Evolutionary conservation across 306 rosid species (phyloP).

Genomic region (Dalbergia cochinchinensis): DNA sequence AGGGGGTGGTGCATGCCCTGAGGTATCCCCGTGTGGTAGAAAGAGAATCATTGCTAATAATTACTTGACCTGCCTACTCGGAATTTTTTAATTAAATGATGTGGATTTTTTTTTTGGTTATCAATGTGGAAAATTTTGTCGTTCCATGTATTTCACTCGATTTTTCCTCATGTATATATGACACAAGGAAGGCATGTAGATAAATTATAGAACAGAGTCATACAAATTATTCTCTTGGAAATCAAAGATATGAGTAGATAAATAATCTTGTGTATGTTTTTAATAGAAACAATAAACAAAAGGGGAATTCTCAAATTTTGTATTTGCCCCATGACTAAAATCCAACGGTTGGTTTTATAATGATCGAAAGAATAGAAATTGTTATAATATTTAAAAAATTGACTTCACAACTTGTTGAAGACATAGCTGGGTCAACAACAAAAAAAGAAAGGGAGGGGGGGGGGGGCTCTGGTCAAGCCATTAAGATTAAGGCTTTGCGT

Average conservation of each 20-base stretch:
- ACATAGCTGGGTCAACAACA: background rate
- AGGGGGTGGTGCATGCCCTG: slow-evolving; percentile 8
- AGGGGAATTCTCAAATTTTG: background rate
- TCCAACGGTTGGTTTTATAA: background rate
- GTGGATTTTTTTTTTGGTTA: background rate
- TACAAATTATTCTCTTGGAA: slow-evolving; percentile 8
- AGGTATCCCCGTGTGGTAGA: slow-evolving; percentile 22
- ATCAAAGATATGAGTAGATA: background rate
- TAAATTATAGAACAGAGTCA: background rate
- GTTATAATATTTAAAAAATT: background rate
- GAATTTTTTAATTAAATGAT: background rate
- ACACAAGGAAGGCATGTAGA: background rate
- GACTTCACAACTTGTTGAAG: too few relatives aligned
- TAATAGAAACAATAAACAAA: background rate
- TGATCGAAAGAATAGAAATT: background rate
- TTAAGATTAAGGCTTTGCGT: too few relatives aligned
- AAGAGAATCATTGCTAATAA: slow-evolving; percentile 28
- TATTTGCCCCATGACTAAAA: background rate
- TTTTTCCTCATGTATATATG: background rate
- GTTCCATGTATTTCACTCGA: slow-evolving; percentile 3
- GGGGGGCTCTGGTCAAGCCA: too few relatives aligned
- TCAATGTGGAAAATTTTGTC: background rate
- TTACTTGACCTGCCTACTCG: slow-evolving; percentile 1
- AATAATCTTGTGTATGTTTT: background rate
- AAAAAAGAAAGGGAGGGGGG: too few relatives aligned